Percentiles rank a stretch among this genome's conserved stretches.
Conservation (phyloP, 1,139 yeast genomes). For the Pichia sp. region DNA sequence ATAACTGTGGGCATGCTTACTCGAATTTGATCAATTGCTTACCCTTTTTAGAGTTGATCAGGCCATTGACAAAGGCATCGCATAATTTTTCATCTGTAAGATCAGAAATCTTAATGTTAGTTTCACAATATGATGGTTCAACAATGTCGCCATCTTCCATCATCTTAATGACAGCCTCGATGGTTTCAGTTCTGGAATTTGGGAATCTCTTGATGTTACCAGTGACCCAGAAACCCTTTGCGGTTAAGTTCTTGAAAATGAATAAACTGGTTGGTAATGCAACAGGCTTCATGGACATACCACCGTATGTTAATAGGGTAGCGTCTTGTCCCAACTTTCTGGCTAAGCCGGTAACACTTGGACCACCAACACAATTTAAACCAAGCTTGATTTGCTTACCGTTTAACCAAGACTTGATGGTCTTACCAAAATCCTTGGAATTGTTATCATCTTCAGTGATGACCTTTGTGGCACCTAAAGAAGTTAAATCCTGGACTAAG, state of each 20-base stretch:
- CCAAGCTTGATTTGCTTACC: slow-evolving; percentile 69
- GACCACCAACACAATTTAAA: slow-evolving; percentile 92
- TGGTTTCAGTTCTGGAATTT: slow-evolving; percentile 56
- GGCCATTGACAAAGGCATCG: slow-evolving; percentile 49
- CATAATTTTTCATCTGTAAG: slow-evolving; percentile 50
- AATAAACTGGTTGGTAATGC: slow-evolving; percentile 83
- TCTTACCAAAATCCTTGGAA: slow-evolving; percentile 60
- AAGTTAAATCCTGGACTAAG: slow-evolving; percentile 53
- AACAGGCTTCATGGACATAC: slow-evolving; percentile 96
- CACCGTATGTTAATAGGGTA: slow-evolving; percentile 88
- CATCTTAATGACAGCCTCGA: slow-evolving; percentile 60
- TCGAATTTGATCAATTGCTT: slow-evolving; percentile 29
- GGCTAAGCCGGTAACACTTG: slow-evolving; percentile 75
- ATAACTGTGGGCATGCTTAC: no score
- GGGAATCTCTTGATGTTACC: slow-evolving; percentile 67
- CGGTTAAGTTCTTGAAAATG: slow-evolving; percentile 83
- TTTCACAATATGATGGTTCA: slow-evolving; percentile 59
- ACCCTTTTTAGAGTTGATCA: slow-evolving; percentile 27
- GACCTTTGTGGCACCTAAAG: slow-evolving; percentile 83
- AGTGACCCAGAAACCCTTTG: slow-evolving; percentile 95
- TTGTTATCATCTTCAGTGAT: slow-evolving; percentile 84
- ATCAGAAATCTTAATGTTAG: slow-evolving; percentile 40
- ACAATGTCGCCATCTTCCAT: slow-evolving; percentile 60
- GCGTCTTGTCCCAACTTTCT: slow-evolving; percentile 71
- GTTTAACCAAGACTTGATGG: slow-evolving; percentile 61